Percentiles rank a stretch among this genome's conserved stretches.
These are phyloP conservation scores for Backusella mclennaniae DNA, from an alignment of 192 early-diverging fungal species.

Conservation along the genomic window DNA sequence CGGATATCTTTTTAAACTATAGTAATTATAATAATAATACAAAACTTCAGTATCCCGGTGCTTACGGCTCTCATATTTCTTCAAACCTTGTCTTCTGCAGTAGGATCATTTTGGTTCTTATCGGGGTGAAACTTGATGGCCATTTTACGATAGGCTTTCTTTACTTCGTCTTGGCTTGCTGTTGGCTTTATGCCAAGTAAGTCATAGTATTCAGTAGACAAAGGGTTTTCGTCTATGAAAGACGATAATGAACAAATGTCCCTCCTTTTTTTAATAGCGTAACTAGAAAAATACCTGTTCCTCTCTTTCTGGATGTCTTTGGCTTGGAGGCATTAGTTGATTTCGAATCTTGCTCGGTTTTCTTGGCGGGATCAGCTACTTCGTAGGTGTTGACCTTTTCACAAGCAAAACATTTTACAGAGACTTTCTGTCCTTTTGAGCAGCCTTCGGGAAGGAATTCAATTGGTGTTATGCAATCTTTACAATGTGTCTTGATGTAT, in stretches of 20 bases:
- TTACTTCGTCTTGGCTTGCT: conserved; percentile 83
- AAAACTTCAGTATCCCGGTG: not conserved
- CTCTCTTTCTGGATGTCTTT: conserved; percentile 16
- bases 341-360: not conserved
- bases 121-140: conserved; percentile 93
- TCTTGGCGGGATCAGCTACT: conserved; percentile 32
- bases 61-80: not conserved
- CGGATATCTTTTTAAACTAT: conserved; percentile 92
- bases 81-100: conserved; percentile 34
- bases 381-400: conserved; percentile 42
- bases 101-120: conserved; percentile 56
- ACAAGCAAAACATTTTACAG: conserved; percentile 59
- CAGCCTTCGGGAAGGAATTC: conserved; percentile 47
- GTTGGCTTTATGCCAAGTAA: conserved; percentile 70
- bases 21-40: not conserved
- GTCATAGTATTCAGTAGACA: conserved; percentile 89
- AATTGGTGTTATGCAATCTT: conserved; percentile 45
- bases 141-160: conserved; percentile 87
- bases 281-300: conserved; percentile 21
- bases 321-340: conserved; percentile 6
- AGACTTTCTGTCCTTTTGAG: conserved; percentile 30
- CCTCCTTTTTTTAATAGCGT: too few relatives aligned
- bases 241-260: conserved; percentile 23
- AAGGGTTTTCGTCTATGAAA: conserved; percentile 64
- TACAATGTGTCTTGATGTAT: conserved; percentile 49